Base-by-base conservation (phyloP, 768 basidiomycete species). In the Suillus weaverae region DNA sequence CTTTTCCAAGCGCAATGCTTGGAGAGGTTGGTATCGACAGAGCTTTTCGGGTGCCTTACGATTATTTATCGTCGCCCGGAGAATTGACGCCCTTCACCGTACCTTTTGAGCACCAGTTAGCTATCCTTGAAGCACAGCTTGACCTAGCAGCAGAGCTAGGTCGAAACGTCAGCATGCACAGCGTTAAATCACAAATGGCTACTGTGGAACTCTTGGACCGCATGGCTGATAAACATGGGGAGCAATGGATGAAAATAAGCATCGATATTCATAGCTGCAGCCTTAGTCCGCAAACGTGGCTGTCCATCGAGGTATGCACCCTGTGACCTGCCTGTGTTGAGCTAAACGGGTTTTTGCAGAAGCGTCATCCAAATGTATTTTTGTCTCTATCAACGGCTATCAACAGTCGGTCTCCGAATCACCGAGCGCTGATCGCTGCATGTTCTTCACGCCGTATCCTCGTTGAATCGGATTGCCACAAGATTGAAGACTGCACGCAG, bases 1-100 rank as follows among this genome's bases (percentile, higher is more conserved):
- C 74, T 2, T 89, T 89, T 69, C 87, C 91, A 2, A 72, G 78
- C 46, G 89, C 93, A 13, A 91, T 97, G 87, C 79, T 99, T 2
- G 97, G 97, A 46, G 97, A 99, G 78, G 89, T 99, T 7, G 97
- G 97, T 2, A 77, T 99, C 43, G 97, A 99, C 77, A 86, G 91
- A 32, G 80, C 82, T 18, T 91, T 91, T 69, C 88, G 91, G 35
- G 81, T 97, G 30, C 89, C 94, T 0, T 82, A 83, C 66, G 79
- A 86, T 61, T 84, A 82, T 32, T 77, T 77, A 18, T 79, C 82
- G 16, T 78, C 76, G 16, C 79, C 82, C 3, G 86, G 86, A 51
- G 76, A 81, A 60, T 77, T 95, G 41, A 91, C 95, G 4, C 86
- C 88, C 3, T 96, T 98, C 78, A 83, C 83, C 50, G 86, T 92